Evolutionary conservation across 169 alveolate genomes (phyloP).

Genomic region (Plasmodium falciparum): DNA sequence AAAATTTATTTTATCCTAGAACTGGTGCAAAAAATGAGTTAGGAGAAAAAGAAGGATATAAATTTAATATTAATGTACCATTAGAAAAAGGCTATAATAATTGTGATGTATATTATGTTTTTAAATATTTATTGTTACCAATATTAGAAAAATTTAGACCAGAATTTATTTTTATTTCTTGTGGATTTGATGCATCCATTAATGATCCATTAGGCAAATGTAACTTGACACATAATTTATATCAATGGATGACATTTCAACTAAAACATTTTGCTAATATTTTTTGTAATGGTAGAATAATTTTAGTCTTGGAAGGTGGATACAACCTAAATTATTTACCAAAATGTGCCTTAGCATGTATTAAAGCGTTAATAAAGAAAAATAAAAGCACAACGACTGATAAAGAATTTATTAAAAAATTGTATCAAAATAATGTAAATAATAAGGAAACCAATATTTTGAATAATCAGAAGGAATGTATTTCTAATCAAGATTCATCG

Average conservation of each 20-base stretch:
- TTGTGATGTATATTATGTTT: slow-evolving; percentile 81
- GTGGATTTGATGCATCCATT: slow-evolving; percentile 96
- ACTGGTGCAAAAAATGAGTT: slow-evolving; percentile 87
- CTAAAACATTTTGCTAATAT: slow-evolving; percentile 91
- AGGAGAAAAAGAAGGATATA: slow-evolving; percentile 76
- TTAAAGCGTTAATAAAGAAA: slow-evolving; percentile 75
- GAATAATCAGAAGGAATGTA: too few relatives aligned
- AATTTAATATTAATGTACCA: slow-evolving; percentile 81
- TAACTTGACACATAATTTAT: slow-evolving; percentile 89
- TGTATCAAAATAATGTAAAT: background rate
- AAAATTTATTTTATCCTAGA: slow-evolving; percentile 91
- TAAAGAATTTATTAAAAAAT: background rate
- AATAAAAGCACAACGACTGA: slow-evolving; percentile 17
- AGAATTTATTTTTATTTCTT: slow-evolving; percentile 94
- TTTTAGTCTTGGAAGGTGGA: slow-evolving; percentile 95
- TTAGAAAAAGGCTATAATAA: slow-evolving; percentile 79
- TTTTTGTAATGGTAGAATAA: slow-evolving; percentile 91
- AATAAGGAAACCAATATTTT: too few relatives aligned
- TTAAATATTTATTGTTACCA: slow-evolving; percentile 87
- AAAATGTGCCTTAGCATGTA: slow-evolving; percentile 75
- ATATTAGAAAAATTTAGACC: slow-evolving; percentile 92
- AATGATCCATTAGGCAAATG: slow-evolving; percentile 88
- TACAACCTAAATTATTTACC: slow-evolving; percentile 84
- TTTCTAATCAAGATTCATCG: too few relatives aligned
- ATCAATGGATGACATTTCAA: slow-evolving; percentile 92